Base-by-base conservation (phyloP, 768 basidiomycete genomes). In the Hericium rajendrae region DNA sequence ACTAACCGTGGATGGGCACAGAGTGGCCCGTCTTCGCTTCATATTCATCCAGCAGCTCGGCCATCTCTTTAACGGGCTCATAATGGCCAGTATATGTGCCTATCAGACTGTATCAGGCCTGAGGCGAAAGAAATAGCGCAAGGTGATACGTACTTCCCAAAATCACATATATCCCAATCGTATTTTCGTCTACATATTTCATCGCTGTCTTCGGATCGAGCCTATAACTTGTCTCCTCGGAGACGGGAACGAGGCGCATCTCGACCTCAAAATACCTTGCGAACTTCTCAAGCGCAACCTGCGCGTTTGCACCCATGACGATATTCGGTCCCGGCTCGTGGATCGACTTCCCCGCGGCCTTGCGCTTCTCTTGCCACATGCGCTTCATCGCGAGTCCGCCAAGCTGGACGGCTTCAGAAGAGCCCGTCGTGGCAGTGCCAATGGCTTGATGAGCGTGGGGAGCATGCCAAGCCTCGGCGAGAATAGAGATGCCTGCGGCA, bases 31-130 rank as follows among this genome's bases (percentile, higher is more conserved):
- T 78, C 59, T 70, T 64, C 20, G 50, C 67, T 67, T 85, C 76
- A 64, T 81, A 84, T 57, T 71, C 76, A 72, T 77, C 76, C 69
- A 92, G 74, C 11, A 89, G 76, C 43, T 84, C 82, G 1, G 86
- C 76, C 83, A 97, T 89, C 67, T 86, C 88, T 67, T 88, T 81
- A 38, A 97, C 93, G 15, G 86, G 83, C 65, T 94, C 94, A 64
- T 77, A 82, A 62, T 74, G 75, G n/a, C 77, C 80, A 4, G 80
- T 81, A 61, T 76, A 78, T 22, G 76, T 79, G 38, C 43, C 43
- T 46, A 11, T 20, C 70, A 26, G 6, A 2, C 24, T 16, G 26
- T 5, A 43, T 26, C 18, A 53, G 38, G 8, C 12, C 13, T 59
- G 20, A 62, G 22, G 38, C 18, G 41, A 53, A 10, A 59, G 37